Conservation (phyloP, 352 stramenopile genomes). For the Pythium grandisporangium region DNA sequence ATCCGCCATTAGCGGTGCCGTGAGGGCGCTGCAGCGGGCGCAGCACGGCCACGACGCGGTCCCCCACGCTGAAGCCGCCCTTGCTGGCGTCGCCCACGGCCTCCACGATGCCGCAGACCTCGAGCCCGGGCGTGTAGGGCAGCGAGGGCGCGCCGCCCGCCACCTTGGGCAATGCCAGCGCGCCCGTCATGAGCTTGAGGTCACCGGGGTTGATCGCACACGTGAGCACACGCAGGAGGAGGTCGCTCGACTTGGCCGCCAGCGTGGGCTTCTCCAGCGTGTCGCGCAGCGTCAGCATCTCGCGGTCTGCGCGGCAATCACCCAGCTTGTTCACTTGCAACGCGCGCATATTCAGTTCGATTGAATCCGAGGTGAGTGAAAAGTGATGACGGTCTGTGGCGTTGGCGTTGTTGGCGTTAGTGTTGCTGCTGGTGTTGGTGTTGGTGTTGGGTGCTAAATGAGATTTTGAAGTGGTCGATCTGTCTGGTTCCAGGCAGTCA, state of each 20-base stretch:
- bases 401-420: too few relatives aligned
- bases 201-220: conserved; percentile 19
- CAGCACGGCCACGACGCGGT: conserved; percentile 20
- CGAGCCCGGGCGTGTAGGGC: conserved; percentile 23
- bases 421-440: too few relatives aligned
- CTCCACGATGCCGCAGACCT: conserved; percentile 30
- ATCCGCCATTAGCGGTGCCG: conserved; percentile 3
- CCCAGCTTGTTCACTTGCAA: not conserved
- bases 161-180: conserved; percentile 11
- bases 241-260: not conserved
- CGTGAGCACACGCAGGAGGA: conserved; percentile 21
- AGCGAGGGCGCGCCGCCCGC: conserved; percentile 9
- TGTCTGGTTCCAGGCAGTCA: too few relatives aligned
- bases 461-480: too few relatives aligned
- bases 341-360: too few relatives aligned
- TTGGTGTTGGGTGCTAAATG: too few relatives aligned
- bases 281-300: not conserved
- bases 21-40: conserved; percentile 3
- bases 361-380: too few relatives aligned
- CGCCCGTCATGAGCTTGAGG: conserved; percentile 17
- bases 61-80: conserved; percentile 14
- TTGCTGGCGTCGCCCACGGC: conserved; percentile 11
- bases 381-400: too few relatives aligned
- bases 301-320: not conserved
- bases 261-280: not conserved